Evolutionary conservation across 306 rosid genomes (phyloP), one percentile per base, ranked within the genome.

Genomic region (Glycine tomentella): DNA sequence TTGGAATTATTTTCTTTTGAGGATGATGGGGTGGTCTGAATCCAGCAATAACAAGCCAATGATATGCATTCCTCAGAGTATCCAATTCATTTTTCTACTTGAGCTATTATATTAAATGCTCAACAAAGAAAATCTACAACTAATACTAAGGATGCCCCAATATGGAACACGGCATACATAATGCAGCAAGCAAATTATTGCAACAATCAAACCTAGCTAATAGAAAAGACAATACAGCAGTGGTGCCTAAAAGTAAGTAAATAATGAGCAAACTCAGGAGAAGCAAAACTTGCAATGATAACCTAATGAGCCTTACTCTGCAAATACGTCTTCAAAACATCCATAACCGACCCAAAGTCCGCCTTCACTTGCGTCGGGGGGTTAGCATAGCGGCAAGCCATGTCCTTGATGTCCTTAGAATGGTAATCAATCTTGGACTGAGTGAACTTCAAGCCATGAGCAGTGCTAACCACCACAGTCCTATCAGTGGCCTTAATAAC

Each of bases 391-490:
- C 88, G 83, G 89, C 94, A 94, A 40, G 91, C 86, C 88, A 94
- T 86, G 79, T 94, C 98, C 89, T 80, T 86, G 66, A 94, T 93
- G 12, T 84, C 68, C 46, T 79, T 84, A n/a, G 94, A 93, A 79
- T 93, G 97, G 84, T 93, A 93, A 84, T 90, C 95, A 65, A 79
- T 87, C 82, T 93, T 93, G 3, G 98, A 90, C 81, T 93, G 94
- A 14, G 95, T 89, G 66, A 93, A 93, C 86, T 93, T 93, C 92
- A 93, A 86, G 4, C 98, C 98, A 79, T 93, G 98, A 45, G 97
- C 98, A 13, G 98, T 91, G 65, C 98, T 93, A 63, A 93, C 98
- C 6, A 91, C 98, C 76, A 93, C 97, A 7, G 98, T 93, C 76
- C 90, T 72, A 82, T 93, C 97, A 0, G 86, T 90, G 1, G 91